Conservation (phyloP, 148 eudicot species). For the Rhododendron mucronatum region DNA sequence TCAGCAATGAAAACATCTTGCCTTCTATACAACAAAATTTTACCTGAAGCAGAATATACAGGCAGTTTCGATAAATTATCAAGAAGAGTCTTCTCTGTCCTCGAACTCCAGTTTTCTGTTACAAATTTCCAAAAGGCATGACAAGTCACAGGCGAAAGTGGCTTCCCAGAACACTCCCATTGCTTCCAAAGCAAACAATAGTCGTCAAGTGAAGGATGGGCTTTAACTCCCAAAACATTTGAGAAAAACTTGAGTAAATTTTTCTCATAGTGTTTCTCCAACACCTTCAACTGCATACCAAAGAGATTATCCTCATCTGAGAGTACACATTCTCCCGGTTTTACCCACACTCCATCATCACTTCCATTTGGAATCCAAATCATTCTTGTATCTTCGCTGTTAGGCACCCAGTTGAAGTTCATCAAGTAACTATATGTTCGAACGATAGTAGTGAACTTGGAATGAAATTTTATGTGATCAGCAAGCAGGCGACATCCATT, state of each 20-base stretch:
- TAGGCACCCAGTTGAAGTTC: slow-evolving; percentile 33
- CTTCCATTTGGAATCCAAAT: slow-evolving; percentile 49
- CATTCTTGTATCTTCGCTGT: not conserved
- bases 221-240: slow-evolving; percentile 32
- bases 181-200: slow-evolving; percentile 55
- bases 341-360: slow-evolving; percentile 44
- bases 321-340: slow-evolving; percentile 45
- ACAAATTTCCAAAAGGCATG: slow-evolving; percentile 52
- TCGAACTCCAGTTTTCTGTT: slow-evolving; percentile 15
- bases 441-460: slow-evolving; percentile 27
- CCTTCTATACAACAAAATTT: slow-evolving; percentile 30
- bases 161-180: slow-evolving; percentile 44
- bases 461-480: slow-evolving; percentile 25
- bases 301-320: slow-evolving; percentile 41
- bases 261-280: slow-evolving; percentile 36
- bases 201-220: slow-evolving; percentile 40
- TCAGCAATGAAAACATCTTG: slow-evolving; percentile 50
- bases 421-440: slow-evolving; percentile 37
- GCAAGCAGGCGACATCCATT: slow-evolving; percentile 34
- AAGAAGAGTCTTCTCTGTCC: slow-evolving; percentile 19
- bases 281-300: slow-evolving; percentile 26
- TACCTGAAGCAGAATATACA: slow-evolving; percentile 29
- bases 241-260: slow-evolving; percentile 38
- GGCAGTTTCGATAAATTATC: slow-evolving; percentile 35
- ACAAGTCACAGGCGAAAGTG: slow-evolving; percentile 29